Evolutionary conservation across 805 yeast genomes (phyloP).

Genomic region (Saccharomycopsis sp.): DNA sequence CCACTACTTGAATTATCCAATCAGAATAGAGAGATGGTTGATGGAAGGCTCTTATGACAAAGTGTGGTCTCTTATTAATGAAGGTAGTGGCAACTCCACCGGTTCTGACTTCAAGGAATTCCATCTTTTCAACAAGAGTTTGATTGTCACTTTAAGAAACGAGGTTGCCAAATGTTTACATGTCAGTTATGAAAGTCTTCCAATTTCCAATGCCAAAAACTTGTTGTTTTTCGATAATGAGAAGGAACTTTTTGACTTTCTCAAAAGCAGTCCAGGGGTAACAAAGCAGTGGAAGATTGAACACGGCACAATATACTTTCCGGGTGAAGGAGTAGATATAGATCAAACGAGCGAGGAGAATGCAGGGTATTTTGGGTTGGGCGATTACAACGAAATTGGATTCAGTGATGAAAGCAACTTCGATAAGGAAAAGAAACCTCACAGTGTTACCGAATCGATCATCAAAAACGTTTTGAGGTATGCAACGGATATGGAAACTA

Average conservation of each 20-base stretch:
- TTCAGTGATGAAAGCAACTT: slow-evolving; percentile 8
- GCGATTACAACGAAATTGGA: neutral
- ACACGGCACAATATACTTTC: slow-evolving; percentile 43
- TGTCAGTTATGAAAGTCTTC: slow-evolving; percentile 65
- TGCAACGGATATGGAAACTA: slow-evolving; percentile 88
- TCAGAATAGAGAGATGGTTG: slow-evolving; percentile 82
- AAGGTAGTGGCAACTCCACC: slow-evolving; percentile 33
- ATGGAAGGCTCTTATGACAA: slow-evolving; percentile 96
- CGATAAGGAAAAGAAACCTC: neutral
- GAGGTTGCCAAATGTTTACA: slow-evolving; percentile 84
- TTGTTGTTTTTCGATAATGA: slow-evolving; percentile 62
- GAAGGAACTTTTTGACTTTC: slow-evolving; percentile 44
- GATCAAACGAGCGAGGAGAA: too few relatives aligned
- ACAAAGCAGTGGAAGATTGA: slow-evolving; percentile 47
- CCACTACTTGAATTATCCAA: slow-evolving; percentile 69
- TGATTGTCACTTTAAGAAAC: slow-evolving; percentile 69
- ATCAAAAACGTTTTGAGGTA: slow-evolving; percentile 72
- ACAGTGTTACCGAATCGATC: slow-evolving; percentile 49
- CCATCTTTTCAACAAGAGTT: slow-evolving; percentile 63
- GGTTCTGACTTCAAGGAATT: slow-evolving; percentile 56
- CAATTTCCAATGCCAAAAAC: slow-evolving; percentile 74
- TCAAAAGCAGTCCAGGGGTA: slow-evolving; percentile 31
- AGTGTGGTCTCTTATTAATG: slow-evolving; percentile 69
- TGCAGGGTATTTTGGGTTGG: too few relatives aligned
- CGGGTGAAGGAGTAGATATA: slow-evolving; percentile 17